Evolutionary conservation across 768 basidiomycete species (phyloP), one percentile per base, ranked within the genome.

Genomic region (Guyanaporus albipodus): DNA sequence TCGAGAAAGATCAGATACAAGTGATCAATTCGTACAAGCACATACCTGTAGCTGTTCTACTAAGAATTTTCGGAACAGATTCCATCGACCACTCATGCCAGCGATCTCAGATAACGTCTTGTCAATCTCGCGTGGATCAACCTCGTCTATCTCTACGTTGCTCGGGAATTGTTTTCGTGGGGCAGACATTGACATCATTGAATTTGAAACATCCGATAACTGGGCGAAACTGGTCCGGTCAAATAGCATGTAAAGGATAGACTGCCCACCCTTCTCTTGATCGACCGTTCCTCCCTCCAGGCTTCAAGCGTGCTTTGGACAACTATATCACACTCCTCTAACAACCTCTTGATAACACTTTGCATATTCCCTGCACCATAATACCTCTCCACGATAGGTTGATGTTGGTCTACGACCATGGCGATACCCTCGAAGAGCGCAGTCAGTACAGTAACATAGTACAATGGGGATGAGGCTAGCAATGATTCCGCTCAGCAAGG

Each of bases 351-450:
- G 2, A 93, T 78, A 11, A 95, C 91, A 28, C 68, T 77, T 33
- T 74, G 70, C 95, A 98, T 98, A 64, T 87, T 86, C 1, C 91
- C 88, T 8, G 66, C 56, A 0, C 96, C 96, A 58, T 99, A 99
- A 68, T 99, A 98, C 68, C 96, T 98, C 62, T 97, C 95, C 1
- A 99, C 94, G 5, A 99, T 82, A 2, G 92, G 90, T 55, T 96
- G 95, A 61, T 99, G 96, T 60, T 99, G 96, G 58, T 95, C 92
- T 18, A 99, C 85, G 53, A 99, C 92, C 73, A 91, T 81, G 0
- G 94, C 96, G 41, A 99, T 86, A 46, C 85, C 87, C 69, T 99
- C 96, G 55, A 98, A 93, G 2, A 99, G 77, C 6, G 90, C 84
- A 2, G 95, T 97, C 44, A 99, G 70, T 10, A 85, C 79, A 3